These are phyloP conservation scores for Codiaeum variegatum DNA, from an alignment of 441 rosid genomes.

Conservation along the genomic window DNA sequence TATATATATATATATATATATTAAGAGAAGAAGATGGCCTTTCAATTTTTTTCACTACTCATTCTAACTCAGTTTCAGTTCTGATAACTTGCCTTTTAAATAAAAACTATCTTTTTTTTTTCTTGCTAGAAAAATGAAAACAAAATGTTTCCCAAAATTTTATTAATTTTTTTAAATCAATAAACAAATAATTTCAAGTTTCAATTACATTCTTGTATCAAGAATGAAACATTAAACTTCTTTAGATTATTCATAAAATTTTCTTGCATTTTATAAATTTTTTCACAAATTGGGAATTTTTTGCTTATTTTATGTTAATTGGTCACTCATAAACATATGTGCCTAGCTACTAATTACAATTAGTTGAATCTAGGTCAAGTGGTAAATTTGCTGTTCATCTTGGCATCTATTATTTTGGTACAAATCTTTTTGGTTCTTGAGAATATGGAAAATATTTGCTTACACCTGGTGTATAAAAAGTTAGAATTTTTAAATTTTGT, in stretches of 20 bases:
- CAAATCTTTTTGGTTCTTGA: too few species aligned
- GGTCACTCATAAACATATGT: too few species aligned
- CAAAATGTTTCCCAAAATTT: not conserved
- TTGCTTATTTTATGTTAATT: not conserved
- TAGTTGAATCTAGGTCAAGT: too few species aligned
- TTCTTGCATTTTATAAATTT: not conserved
- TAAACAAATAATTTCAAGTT: not conserved
- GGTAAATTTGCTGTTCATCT: too few species aligned
- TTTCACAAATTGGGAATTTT: not conserved
- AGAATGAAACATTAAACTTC: not conserved
- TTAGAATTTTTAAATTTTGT: too few species aligned
- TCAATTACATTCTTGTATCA: not conserved
- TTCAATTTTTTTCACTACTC: conserved; percentile 2
- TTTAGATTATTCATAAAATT: not conserved
- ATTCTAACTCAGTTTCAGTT: conserved; percentile 14
- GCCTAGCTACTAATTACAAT: too few species aligned
- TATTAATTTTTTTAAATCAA: not conserved
- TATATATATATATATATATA: too few species aligned
- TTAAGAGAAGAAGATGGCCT: conserved; percentile 12
- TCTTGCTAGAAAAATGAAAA: not conserved
- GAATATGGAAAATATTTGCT: too few species aligned
- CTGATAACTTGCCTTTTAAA: conserved; percentile 29
- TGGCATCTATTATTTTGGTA: too few species aligned
- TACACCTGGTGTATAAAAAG: too few species aligned
- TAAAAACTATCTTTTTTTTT: conserved; percentile 19